Conservation (phyloP, 768 basidiomycete genomes). For the Boletus sp. region DNA sequence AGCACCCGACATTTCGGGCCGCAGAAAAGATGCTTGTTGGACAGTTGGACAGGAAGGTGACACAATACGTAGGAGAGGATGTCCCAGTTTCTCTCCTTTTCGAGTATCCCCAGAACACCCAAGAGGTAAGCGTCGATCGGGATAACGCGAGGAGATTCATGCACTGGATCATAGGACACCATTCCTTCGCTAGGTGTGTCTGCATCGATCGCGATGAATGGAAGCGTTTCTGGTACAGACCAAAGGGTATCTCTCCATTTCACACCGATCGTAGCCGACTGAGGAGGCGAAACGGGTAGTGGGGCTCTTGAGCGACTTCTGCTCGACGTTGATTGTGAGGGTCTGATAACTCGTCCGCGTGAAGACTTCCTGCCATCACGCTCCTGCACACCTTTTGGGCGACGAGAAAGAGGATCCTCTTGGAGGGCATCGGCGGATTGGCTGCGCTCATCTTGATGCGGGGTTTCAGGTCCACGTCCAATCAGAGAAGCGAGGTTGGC, state of each 20-base stretch:
- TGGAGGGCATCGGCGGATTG: slow-evolving; percentile 21
- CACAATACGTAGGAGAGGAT: slow-evolving; percentile 88
- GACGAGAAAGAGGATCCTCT: slow-evolving; percentile 37
- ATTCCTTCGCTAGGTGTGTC: slow-evolving; percentile 69
- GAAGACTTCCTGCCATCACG: slow-evolving; percentile 51
- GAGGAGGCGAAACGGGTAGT: slow-evolving; percentile 31
- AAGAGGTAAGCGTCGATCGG: slow-evolving; percentile 74
- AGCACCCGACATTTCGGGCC: slow-evolving; percentile 74
- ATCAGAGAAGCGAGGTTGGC: slow-evolving; percentile 62
- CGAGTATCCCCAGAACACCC: slow-evolving; percentile 62
- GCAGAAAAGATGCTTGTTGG: slow-evolving; percentile 96
- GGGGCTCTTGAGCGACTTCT: slow-evolving; percentile 61
- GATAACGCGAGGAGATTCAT: slow-evolving; percentile 48
- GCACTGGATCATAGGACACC: slow-evolving; percentile 58
- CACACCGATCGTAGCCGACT: slow-evolving; percentile 19
- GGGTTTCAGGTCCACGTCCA: slow-evolving; percentile 42
- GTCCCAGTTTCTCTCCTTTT: slow-evolving; percentile 86
- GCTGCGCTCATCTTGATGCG: slow-evolving; percentile 28
- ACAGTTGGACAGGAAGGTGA: slow-evolving; percentile 85
- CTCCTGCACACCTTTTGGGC: slow-evolving; percentile 50
- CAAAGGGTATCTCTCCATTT: slow-evolving; percentile 56
- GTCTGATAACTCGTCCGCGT: slow-evolving; percentile 47
- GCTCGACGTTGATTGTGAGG: slow-evolving; percentile 49
- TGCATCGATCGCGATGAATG: slow-evolving; percentile 52
- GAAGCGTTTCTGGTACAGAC: slow-evolving; percentile 63